Evolutionary conservation across 2,329 filamentous ascomycete species (phyloP), one percentile per base, ranked within the genome.

Genomic region (Aspergillus quadrilineatus): DNA sequence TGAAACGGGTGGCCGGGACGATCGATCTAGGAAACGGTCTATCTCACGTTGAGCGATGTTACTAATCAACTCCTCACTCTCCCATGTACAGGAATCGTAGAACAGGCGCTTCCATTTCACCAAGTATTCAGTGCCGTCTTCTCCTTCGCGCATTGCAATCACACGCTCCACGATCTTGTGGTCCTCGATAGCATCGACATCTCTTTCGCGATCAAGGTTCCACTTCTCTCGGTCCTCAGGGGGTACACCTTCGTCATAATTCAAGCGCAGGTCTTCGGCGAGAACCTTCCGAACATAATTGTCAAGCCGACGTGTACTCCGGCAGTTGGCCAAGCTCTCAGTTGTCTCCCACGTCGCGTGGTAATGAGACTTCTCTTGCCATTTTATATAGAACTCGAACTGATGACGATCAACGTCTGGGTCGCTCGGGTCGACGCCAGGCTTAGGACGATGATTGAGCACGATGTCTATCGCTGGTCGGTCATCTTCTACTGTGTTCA

Each of bases 1-100:
- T 1, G 93, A 97, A 46, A 85, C 81, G 75, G 92, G 92, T 22
- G 89, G 87, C 53, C 90, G 88, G 17, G 88, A 87, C 44, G 88
- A 86, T 52, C 94, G 89, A 69, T 97, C 89, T 55, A 96, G 79
- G 72, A 89, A 97, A 67, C 91, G 88, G 70, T 97, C 93, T 66
- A 99, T 93, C 76, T 96, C 90, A 67, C 86, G 85, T 73, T 97
- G 92, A 47, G 92, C 91, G 52, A 90, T 85, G 32, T 85, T 79
- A 69, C 86, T 89, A 65, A 97, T 85, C 34, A 93, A 81, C 5
- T 85, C 81, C 39, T 87, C 89, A 41, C 80, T 76, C 72, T 99
- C 94, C 95, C 95, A 99, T 1, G 95, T 99, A 75, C 90, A 96
- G 60, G 88, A 87, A 66, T 97, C 92, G 70, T 99, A 99, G 51